Evolutionary conservation across 495 filamentous ascomycete genomes (phyloP), one percentile per base, ranked within the genome.

Genomic region (Aspergillus affinis): DNA sequence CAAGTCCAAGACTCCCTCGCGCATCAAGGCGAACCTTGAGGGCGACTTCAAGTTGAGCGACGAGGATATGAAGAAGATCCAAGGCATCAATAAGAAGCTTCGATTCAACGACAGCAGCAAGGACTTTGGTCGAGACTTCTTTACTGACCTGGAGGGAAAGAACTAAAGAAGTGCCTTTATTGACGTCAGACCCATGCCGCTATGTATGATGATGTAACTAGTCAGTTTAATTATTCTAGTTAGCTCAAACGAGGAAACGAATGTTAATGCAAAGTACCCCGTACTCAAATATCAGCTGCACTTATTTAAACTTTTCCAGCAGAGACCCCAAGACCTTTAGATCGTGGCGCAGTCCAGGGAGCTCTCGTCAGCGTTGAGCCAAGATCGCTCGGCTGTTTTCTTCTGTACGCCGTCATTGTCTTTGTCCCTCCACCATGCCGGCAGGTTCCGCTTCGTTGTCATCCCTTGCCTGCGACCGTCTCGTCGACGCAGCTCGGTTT

Each of bases 71-170:
- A 65, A 78, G 65, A 79, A 77, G 71, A 83, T 87, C 61, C 71
- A 75, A 21, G 68, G 55, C 1, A 68, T 86, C 13, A 77, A 88
- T 62, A 82, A 78, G 69, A 86, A 82, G 70, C 32, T 81, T 30
- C 74, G 86, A 30, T 85, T 88, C 69, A 88, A 88, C 61, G 80
- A 88, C 70, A 79, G 81, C 6, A 79, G 76, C 27, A 69, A 60
- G 20, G 69, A 69, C 45, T 89, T 88, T 74, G 83, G 83, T 0
- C 76, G 75, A 60, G 73, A 84, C 2, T 82, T 89, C 50, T 90
- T 86, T 64, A 66, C 63, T 0, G 86, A 85, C 68, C 59, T 89
- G 62, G 87, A 89, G 21, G 86, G 86, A 2, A 88, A 86, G 75
- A 60, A 65, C 15, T 59, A 47, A 23, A 21, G 12, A 2, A 15